Conservation (phyloP, 495 filamentous ascomycete species). For the Aspergillus nanangensis region DNA sequence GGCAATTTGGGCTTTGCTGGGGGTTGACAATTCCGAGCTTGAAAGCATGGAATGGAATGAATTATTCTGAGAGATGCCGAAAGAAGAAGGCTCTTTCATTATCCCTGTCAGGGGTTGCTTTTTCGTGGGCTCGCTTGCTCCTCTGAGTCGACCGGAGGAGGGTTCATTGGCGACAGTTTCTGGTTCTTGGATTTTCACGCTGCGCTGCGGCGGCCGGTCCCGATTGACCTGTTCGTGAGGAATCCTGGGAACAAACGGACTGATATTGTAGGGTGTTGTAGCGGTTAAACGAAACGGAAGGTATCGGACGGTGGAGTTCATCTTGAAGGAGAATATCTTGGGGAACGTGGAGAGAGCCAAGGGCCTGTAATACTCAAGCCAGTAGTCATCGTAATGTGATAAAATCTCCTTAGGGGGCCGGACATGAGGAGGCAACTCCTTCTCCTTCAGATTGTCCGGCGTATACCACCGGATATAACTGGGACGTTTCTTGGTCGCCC, state of each 20-base stretch:
- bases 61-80: conserved; percentile 12
- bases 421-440: conserved; percentile 51
- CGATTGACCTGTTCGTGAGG: conserved; percentile 33
- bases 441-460: conserved; percentile 62
- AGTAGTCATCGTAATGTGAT: conserved; percentile 84
- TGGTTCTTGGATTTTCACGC: conserved; percentile 43
- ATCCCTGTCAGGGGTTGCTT: conserved; percentile 30
- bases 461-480: conserved; percentile 87
- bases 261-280: conserved; percentile 71
- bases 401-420: conserved; percentile 50
- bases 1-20: conserved; percentile 61
- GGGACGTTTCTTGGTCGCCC: conserved; percentile 59
- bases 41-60: conserved; percentile 24
- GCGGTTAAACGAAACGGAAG: conserved; percentile 68
- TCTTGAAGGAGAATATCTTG: conserved; percentile 85
- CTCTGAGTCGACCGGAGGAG: conserved; percentile 6
- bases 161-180: conserved; percentile 9
- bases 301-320: conserved; percentile 82
- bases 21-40: conserved; percentile 17
- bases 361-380: conserved; percentile 96
- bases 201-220: conserved; percentile 35
- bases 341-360: conserved; percentile 75
- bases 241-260: conserved; percentile 74
- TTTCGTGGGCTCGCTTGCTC: conserved; percentile 7
- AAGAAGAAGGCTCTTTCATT: conserved; percentile 39